Evolutionary conservation across 2,329 filamentous ascomycete genomes (phyloP).

Genomic region (Mycosphaerella sp.): DNA sequence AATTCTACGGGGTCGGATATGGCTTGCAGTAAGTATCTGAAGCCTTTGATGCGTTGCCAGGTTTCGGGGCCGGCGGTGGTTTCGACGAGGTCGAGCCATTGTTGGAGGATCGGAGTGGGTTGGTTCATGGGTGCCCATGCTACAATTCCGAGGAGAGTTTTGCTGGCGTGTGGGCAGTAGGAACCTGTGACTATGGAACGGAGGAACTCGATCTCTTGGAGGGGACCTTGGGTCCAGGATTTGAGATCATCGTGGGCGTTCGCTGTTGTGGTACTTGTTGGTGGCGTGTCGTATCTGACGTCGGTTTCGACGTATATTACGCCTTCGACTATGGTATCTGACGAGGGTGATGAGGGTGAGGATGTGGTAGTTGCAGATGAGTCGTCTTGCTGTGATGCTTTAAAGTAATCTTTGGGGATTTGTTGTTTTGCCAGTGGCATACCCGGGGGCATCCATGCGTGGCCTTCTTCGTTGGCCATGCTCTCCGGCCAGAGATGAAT

Average conservation of each 20-base stretch:
- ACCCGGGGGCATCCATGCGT: conserved; percentile 62
- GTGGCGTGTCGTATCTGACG: conserved; percentile 40
- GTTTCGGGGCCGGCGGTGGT: conserved; percentile 54
- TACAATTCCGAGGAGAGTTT: conserved; percentile 62
- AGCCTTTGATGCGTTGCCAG: conserved; percentile 67
- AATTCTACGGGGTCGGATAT: conserved; percentile 36
- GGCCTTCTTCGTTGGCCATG: conserved; percentile 53
- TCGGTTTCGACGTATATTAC: conserved; percentile 83
- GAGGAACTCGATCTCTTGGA: conserved; percentile 67
- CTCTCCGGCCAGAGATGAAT: conserved; percentile 76
- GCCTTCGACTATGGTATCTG: conserved; percentile 41
- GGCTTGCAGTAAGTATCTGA: conserved; percentile 71
- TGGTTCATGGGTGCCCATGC: conserved; percentile 80
- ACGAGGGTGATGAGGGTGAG: conserved; percentile 25
- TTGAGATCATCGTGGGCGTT: conserved; percentile 29
- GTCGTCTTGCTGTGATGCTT: conserved; percentile 34
- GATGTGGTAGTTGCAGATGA: background rate
- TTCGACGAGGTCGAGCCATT: conserved; percentile 60
- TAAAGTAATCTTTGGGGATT: conserved; percentile 40
- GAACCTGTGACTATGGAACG: conserved; percentile 59
- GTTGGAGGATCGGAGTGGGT: conserved; percentile 53
- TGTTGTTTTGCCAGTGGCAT: conserved; percentile 58
- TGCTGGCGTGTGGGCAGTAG: conserved; percentile 38
- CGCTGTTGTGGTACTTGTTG: background rate
- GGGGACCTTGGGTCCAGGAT: conserved; percentile 59